A percentile compares a stretch with the other conserved stretches of the same genome.
Evolutionary conservation across 495 filamentous ascomycete species (phyloP).

Genomic region (Choiromyces venosus): DNA sequence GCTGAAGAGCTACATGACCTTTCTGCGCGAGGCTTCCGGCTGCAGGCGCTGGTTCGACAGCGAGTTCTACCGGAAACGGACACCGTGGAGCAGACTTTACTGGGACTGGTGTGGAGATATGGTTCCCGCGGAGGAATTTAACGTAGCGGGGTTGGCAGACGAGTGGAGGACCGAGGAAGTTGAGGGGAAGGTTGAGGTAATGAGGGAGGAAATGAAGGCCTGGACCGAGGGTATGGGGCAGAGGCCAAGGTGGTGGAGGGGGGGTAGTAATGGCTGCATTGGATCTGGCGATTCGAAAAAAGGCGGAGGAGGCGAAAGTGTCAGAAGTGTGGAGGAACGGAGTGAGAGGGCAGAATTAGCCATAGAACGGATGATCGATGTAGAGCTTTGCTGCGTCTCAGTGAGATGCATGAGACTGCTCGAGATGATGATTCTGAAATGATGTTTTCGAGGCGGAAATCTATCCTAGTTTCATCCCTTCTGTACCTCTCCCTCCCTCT

Average conservation of each 20-base stretch:
- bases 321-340: neutral
- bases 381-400: neutral
- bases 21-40: constrained; percentile 9
- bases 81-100: neutral
- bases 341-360: neutral
- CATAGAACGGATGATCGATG: neutral
- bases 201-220: neutral
- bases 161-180: neutral
- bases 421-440: neutral
- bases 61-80: constrained; percentile 9
- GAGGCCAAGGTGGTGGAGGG: neutral
- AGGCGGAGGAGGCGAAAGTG: neutral
- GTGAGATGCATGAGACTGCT: neutral
- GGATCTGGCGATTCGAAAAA: neutral
- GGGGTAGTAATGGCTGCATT: neutral
- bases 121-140: neutral
- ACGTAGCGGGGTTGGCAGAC: neutral
- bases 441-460: neutral
- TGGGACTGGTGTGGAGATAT: neutral
- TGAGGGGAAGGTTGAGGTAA: neutral
- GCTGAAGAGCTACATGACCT: constrained; percentile 13
- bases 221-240: neutral
- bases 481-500: neutral
- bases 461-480: neutral
- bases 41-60: constrained; percentile 4